Evolutionary conservation across 768 basidiomycete species (phyloP), one percentile per base, ranked within the genome.

Genomic region (Boletellus ananas): DNA sequence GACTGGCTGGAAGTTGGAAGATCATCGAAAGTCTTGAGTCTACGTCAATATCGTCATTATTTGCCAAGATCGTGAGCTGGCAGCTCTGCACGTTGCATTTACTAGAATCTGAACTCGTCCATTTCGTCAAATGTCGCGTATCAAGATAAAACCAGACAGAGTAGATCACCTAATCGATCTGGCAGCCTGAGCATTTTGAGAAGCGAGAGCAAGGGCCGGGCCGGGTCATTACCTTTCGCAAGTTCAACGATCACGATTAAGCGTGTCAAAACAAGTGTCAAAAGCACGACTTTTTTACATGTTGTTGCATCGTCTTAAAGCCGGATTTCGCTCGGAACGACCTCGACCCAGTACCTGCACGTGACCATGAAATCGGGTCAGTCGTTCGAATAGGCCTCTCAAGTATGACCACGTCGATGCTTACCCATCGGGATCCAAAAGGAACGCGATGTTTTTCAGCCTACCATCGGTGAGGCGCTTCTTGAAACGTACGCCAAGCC

Each of bases 371-470:
- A 4, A 20, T 36, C 33, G 8, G 39, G 47, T 47, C 29, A 52
- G 31, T 20, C 9, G 2, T 16, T 20, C 14, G 43, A 23, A 14
- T 48, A 6, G 23, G 23, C 23, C 23, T 25, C 23, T 25, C 23
- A 25, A 25, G 23, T 25, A 25, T 36, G 34, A 52, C 20, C 34
- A 38, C n/a, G 25, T 23, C n/a, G 35, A 55, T 8, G 25, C 58
- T 63, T 49, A 89, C 82, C 87, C 86, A 71, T 92, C 90, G 25
- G 90, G 90, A 68, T 92, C 90, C 70, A 90, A 67, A 56, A 87
- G 79, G 65, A 93, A 93, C 2, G 90, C 91, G 43, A 93, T 87
- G 56, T 87, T 45, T 70, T 66, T 84, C 88, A 97, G 94, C 67
- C 75, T 87, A 11, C 94, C 93, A 48, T 95, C 94, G 1, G 77